Evolutionary conservation across 2,329 filamentous ascomycete species (phyloP).

Genomic region (Teratosphaeria zuluensis): DNA sequence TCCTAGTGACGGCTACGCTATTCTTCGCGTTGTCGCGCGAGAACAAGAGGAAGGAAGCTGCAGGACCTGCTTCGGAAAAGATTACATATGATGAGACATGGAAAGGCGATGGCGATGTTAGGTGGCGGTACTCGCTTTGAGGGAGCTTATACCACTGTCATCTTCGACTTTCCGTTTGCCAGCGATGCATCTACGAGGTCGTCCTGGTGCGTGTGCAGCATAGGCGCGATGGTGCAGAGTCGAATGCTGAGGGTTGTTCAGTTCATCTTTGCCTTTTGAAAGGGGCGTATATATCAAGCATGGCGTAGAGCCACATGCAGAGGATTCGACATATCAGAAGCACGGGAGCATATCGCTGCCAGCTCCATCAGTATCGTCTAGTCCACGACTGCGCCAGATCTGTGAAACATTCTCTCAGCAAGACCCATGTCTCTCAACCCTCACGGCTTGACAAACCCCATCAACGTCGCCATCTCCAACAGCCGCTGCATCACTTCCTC

Average conservation of each 20-base stretch:
- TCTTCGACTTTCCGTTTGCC: too few relatives aligned
- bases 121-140: conserved; percentile 48
- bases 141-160: too few relatives aligned
- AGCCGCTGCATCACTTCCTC: neutral
- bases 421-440: neutral
- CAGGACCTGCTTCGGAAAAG: conserved; percentile 31
- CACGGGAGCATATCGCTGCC: neutral
- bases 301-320: too few relatives aligned
- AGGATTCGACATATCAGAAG: too few relatives aligned
- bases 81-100: conserved; percentile 28
- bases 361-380: neutral
- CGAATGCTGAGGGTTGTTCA: too few relatives aligned
- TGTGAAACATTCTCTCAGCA: neutral
- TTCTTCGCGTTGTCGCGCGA: conserved; percentile 48
- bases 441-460: neutral
- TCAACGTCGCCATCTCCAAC: neutral
- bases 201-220: too few relatives aligned
- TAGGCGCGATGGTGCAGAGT: too few relatives aligned
- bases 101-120: conserved; percentile 52
- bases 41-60: conserved; percentile 44
- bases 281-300: too few relatives aligned
- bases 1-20: conserved; percentile 43
- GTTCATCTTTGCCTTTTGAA: too few relatives aligned
- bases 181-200: too few relatives aligned
- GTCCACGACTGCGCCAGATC: neutral